Evolutionary conservation across 768 basidiomycete genomes (phyloP), one percentile per base, ranked within the genome.

Genomic region (Pleurotus cornucopiae): DNA sequence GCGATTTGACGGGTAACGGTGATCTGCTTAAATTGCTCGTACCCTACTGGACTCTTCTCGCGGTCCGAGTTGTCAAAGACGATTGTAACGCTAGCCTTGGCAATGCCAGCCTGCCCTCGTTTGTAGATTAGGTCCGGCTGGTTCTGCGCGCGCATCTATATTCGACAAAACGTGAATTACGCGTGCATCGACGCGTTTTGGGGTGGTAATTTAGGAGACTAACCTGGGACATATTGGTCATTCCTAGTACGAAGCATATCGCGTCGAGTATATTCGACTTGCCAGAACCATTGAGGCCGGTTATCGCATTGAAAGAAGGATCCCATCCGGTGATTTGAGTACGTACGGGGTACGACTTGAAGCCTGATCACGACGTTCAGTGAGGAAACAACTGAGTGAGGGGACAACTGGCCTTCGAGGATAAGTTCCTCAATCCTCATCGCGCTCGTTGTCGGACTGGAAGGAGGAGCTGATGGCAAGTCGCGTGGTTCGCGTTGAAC

Each of bases 231-330:
- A 98, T 91, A 69, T 98, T 98, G 2, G 95, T 98, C 62, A 98
- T 91, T 13, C 97, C 97, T 16, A 99, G 80, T 13, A 98, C 97
- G 68, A 99, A 99, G 72, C 95, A 97, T 71, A 98, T 98, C 57
- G 97, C 95, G 76, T 99, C 97, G 60, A 99, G 84, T 64, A 99
- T 98, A 75, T 99, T 99, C 57, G 94, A 97, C 76, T 99, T 98
- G 63, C 96, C 96, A 0, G 94, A 96, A 2, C 93, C 94, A 75
- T 94, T 94, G 62, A 92, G 82, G 46, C 95, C 95, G 4, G 94
- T 97, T 72, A 99, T 98, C 4, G 97, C 97, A 69, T 98, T 98
- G 82, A 99, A 99, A 3, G 93, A 96, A 5, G 91, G 73, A 67
- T 98, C 96, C 94, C 97, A 99, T 59, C 95, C 96, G 0, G 88